Evolutionary conservation across 805 yeast species (phyloP).

Genomic region (Cyberlindnera americana): DNA sequence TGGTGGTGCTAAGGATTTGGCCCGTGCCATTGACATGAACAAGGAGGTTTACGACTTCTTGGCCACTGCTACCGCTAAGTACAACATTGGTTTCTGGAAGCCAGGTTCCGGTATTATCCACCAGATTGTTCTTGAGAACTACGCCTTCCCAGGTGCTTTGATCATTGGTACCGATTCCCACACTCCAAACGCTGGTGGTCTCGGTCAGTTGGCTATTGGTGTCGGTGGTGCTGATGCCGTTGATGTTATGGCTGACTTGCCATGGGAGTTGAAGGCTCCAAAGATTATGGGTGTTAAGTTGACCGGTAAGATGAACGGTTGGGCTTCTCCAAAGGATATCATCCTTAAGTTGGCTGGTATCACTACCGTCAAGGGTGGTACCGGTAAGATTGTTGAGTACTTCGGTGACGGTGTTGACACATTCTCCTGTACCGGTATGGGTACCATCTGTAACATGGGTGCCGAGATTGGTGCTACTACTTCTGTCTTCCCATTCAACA

Average conservation of each 20-base stretch:
- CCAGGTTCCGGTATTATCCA: conserved; percentile 99
- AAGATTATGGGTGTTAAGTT: conserved; percentile 90
- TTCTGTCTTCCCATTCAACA: conserved; percentile 94
- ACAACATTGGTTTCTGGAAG: conserved; percentile 98
- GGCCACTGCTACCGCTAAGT: conserved; percentile 87
- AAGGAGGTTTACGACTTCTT: conserved; percentile 95
- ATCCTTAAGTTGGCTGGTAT: conserved; percentile 89
- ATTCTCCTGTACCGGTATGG: conserved; percentile 98
- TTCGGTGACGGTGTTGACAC: conserved; percentile 91
- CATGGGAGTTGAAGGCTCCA: conserved; percentile 99
- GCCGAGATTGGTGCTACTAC: conserved; percentile 99
- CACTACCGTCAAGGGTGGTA: conserved; percentile 96
- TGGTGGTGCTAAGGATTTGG: conserved; percentile 84
- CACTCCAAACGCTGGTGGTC: conserved; percentile 98
- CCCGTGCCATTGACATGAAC: conserved; percentile 77
- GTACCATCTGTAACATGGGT: conserved; percentile 99
- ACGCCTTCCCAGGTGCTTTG: conserved; percentile 94
- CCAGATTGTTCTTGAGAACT: conserved; percentile 95
- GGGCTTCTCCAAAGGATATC: conserved; percentile 98
- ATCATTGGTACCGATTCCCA: conserved; percentile 98
- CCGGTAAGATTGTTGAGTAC: conserved; percentile 94
- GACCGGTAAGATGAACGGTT: conserved; percentile 84
- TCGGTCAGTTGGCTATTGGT: conserved; percentile 98
- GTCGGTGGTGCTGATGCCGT: conserved; percentile 99
- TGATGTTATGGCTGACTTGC: conserved; percentile 93